phyloP scores from a whole-genome alignment of 305 asterid genomes.

The Fraxinus albicans region DNA sequence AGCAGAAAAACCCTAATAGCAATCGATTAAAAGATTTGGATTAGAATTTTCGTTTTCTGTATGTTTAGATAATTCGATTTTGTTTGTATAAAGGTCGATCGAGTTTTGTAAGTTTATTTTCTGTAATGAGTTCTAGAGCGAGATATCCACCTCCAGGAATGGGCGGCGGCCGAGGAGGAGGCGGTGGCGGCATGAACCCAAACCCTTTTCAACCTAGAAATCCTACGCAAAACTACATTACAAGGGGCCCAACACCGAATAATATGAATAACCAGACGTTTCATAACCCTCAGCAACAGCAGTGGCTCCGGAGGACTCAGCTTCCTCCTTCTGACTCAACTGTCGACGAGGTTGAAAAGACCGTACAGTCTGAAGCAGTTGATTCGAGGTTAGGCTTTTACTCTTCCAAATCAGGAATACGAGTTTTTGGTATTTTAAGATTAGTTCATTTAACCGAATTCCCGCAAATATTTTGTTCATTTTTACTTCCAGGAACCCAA shows the following conservation, averaged over 20 bases:
- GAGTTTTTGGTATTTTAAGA: background rate
- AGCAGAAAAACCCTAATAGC: background rate
- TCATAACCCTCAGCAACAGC: slow-evolving; percentile 69
- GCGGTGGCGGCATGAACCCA: slow-evolving; percentile 56
- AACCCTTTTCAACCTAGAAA: slow-evolving; percentile 58
- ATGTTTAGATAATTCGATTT: slow-evolving; percentile 3
- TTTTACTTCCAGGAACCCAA: background rate
- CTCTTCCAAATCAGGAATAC: background rate
- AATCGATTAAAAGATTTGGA: background rate
- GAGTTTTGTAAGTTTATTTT: slow-evolving; percentile 26
- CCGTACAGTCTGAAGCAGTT: slow-evolving; percentile 72
- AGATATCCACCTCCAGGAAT: slow-evolving; percentile 93
- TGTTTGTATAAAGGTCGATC: slow-evolving; percentile 19
- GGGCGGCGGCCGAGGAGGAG: slow-evolving; percentile 68
- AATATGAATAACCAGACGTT: slow-evolving; percentile 38
- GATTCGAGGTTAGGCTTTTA: slow-evolving; percentile 64
- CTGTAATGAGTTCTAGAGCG: slow-evolving; percentile 63
- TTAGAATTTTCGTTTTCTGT: slow-evolving; percentile 4
- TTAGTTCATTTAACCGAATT: background rate
- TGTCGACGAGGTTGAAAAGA: slow-evolving; percentile 77
- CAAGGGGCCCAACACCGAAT: slow-evolving; percentile 48
- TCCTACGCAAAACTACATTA: slow-evolving; percentile 58
- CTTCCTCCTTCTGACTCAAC: slow-evolving; percentile 42
- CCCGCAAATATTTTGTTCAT: background rate
- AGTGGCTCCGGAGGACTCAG: slow-evolving; percentile 77